Evolutionary conservation across 164 flowering plant genomes (phyloP), one percentile per base, ranked within the genome.

Genomic region (Chimonanthus salicifolius): DNA sequence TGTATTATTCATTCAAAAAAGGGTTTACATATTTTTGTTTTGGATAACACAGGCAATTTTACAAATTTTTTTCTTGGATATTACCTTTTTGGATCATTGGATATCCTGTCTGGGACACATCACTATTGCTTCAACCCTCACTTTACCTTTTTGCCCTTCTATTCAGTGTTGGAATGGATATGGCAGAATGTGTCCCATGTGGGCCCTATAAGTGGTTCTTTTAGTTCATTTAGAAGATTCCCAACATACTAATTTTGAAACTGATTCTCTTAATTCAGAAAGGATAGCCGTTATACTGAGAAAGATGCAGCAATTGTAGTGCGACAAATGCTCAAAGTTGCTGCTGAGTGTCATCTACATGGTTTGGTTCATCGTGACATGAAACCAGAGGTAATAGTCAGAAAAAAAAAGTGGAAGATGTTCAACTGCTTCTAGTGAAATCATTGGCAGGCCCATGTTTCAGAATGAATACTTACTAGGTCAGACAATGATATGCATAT

Each of bases 331-430:
- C 98, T 96, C 58, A 92, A 87, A 85, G 99, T 94, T 78, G 97
- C 99, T 49, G 99, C 97, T 10, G 80, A 94, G 83, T 96, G 99
- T 81, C 99, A 96, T 80, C 82, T 96, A 74, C 94, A 92, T 83
- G 99, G 98, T 72, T 80, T 94, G 74, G 99, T 96, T 51, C 99
- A 96, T 80, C 97, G 99, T 46, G 99, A 96, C 84, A 89, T 96
- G 99, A 96, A 96, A 78, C 99, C 99, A 7, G 99, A 96, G 98
- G 99, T 96, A 83, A 49, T 70, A 15, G 1, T 67, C 62, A 66
- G 51, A 58, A 44, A 66, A 44, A 4, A 46, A 44, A 33, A 33
- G 47, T 43, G 50, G 50, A 44, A 66, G 48, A 71, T 51, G 10
- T 64, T 51, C 15, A 73, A 18, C 11, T 78, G 68, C 48, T 46